Base-by-base conservation (phyloP, 495 filamentous ascomycete genomes). In the Hypoxylon subgilvum region DNA sequence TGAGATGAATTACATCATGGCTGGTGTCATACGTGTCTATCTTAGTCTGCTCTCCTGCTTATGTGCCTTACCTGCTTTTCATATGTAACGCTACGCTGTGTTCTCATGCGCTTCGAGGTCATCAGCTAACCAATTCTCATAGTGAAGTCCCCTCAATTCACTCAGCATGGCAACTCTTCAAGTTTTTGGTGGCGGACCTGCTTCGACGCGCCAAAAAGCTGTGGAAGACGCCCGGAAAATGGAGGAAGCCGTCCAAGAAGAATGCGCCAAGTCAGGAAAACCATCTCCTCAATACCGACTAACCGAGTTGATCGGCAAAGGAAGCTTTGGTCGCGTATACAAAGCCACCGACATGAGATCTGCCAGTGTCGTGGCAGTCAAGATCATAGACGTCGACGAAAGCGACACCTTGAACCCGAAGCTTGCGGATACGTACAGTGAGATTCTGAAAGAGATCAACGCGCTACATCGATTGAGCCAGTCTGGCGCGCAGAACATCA, bases 381-480 rank as follows among this genome's bases (percentile, higher is more conserved):
- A 98, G 69, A 92, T 97, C 52, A 86, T 97, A 66, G 91, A 97
- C 66, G 87, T 96, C n/a, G 94, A 98, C 67, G 86, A 88, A 41
- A 78, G 86, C 42, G 94, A 97, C 72, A 80, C 87, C 10, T 71
- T 85, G 14, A 87, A 89, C 61, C 84, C 86, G 22, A 85, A 86
- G 52, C 86, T 92, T 63, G 88, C 86, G 45, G 80, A 92, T 66
- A 89, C 89, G 3, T 89, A 94, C 69, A 85, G 86, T 65, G 88
- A 92, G 59, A 90, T 92, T 61, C 83, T 91, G 54, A 92, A 93
- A 63, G 94, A 98, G 73, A 92, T 94, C 59, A 88, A 82, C 49
- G 86, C 93, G 4, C 81, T 98, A 57, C 89, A 89, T 61, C 84
- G 91, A 49, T 82, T 97, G 9, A 89, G 88, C 66, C 90, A 94